Evolutionary conservation across 768 basidiomycete genomes (phyloP), one percentile per base, ranked within the genome.

Genomic region (Leccinum arenicola): DNA sequence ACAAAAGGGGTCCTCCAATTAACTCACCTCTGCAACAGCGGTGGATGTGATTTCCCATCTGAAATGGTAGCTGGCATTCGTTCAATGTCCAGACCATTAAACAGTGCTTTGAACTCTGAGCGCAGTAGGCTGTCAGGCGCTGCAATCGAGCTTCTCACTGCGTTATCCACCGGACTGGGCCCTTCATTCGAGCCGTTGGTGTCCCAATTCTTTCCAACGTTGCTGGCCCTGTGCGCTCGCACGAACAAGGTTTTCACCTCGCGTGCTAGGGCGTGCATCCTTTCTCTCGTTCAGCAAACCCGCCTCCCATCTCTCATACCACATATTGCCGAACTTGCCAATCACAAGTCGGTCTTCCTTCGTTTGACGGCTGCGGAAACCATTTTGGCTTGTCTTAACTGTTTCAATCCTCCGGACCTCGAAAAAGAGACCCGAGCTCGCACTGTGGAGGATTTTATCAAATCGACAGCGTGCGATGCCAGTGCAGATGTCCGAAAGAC

Each of bases 191-290:
- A 89, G 43, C 80, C 84, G 3, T 77, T 93, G 21, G 72, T 91
- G 7, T 71, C 82, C n/a, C 68, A 85, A 12, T 86, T 89, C 66
- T 64, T 93, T 47, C 92, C 91, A 0, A 74, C 84, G 7, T 76
- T 95, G 19, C 76, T 95, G 12, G 73, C 75, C 2, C 74, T 92
- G 23, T 91, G 89, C 62, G 78, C 83, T 17, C 84, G 90, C 21
- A 80, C 91, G 19, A 93, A 89, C 78, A 94, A 92, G 71, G 83
- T 94, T 50, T 83, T 89, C 66, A 74, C 85, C 64, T 80, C 78
- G 47, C 87, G 91, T 33, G 87, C 89, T 2, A 82, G 79, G 60
- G 68, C 78, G 1, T 85, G 84, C 64, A 80, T 93, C 47, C 68
- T 81, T 45, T 67, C 78, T 23, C 80, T 92, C 59, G 79, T 93